A percentile compares a stretch with the other conserved stretches of the same genome.
Evolutionary conservation across 495 filamentous ascomycete genomes (phyloP).

Genomic region (Aspergillus nanangensis): DNA sequence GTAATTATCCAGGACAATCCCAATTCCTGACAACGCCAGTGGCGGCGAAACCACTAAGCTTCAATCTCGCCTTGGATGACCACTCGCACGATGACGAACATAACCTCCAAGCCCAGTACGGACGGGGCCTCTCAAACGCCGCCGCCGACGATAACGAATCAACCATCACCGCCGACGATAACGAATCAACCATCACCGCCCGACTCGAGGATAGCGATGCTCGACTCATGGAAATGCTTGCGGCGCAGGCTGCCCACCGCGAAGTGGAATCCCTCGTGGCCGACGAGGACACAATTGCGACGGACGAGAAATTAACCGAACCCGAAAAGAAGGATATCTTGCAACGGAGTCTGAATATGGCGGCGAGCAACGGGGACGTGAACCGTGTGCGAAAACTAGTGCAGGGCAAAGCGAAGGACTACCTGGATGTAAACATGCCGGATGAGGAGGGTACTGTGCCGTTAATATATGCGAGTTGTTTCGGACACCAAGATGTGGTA

Average conservation of each 20-base stretch:
- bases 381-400: conserved; percentile 75
- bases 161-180: conserved; percentile 53
- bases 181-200: conserved; percentile 53
- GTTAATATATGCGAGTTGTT: conserved; percentile 97
- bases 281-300: conserved; percentile 74
- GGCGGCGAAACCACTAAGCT: conserved; percentile 73
- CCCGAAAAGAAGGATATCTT: conserved; percentile 74
- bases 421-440: conserved; percentile 81
- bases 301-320: conserved; percentile 66
- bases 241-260: conserved; percentile 81
- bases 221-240: conserved; percentile 91
- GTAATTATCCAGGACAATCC: conserved; percentile 94
- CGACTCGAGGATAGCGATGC: conserved; percentile 78
- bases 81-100: conserved; percentile 43
- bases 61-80: conserved; percentile 81
- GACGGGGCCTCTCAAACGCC: conserved; percentile 35
- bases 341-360: conserved; percentile 89
- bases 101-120: conserved; percentile 31
- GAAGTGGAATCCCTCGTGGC: conserved; percentile 63
- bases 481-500: conserved; percentile 92
- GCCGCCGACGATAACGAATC: conserved; percentile 59
- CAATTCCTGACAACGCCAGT: conserved; percentile 87
- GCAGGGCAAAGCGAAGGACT: conserved; percentile 66
- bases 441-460: conserved; percentile 95
- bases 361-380: conserved; percentile 92